Base-by-base conservation (phyloP, 1,139 yeast species). In the Candida pseudoviswanathii region DNA sequence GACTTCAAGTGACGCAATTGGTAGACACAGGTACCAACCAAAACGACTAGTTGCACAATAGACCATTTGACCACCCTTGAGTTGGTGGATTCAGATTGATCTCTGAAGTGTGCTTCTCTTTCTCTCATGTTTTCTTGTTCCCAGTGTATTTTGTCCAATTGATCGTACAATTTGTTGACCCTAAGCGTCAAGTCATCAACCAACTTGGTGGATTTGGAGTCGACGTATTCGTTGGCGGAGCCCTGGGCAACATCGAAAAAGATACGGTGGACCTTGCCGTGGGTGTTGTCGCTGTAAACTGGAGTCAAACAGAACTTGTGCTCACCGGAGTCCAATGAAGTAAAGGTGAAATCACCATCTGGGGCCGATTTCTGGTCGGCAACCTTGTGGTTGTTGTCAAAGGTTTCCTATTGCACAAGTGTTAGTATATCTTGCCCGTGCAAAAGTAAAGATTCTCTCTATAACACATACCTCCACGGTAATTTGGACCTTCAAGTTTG, bases 1-100 rank as follows among this genome's bases (percentile, higher is more conserved):
- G 78, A 61, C 74, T 75, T 76, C 73, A 77, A 76, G 62, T 76
- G 81, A 51, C 72, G 73, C 62, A 77, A 71, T 61, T 77, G 81
- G 66, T 75, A 77, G 51, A 71, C 66, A 61, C 81, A 76, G 31
- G 81, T 75, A 48, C 78, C 80, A 38, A 74, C 64, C 66, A 77
- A 74, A 10, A 77, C 81, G 33, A 73, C 24, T 55, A 76, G 66
- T 63, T 77, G 81, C 43, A 77, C 63, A 51, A 77, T 58, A 43
- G 79, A 73, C 81, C 81, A 77, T 59, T 65, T 71, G 37, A 76
- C 69, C 27, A 77, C 81, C 52, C 79, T 68, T 22, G 77, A 57
- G 61, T 77, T 77, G 54, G 81, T 77, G 46, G 68, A 55, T 64
- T 77, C 81, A 29, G 78, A 71, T 59, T 73, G 77, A 61, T 77